A percentile compares a stretch with the other conserved stretches of the same genome.
Conservation (phyloP, 352 stramenopile genomes). For the Phytophthora rubi region DNA sequence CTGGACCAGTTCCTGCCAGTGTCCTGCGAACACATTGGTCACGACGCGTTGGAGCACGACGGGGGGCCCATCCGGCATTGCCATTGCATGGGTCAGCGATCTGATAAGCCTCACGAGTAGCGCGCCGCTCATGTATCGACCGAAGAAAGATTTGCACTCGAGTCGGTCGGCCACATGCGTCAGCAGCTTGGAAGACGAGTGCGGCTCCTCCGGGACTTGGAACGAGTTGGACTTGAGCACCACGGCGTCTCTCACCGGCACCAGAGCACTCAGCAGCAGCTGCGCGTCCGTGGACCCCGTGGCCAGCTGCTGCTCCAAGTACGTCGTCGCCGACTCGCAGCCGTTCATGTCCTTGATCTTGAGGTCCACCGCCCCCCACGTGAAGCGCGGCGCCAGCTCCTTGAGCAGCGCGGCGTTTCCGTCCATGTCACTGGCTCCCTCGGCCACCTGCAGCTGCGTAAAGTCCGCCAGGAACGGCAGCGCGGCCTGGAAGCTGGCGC, state of each 20-base stretch:
- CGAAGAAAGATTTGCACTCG: constrained; percentile 71
- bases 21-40: constrained; percentile 62
- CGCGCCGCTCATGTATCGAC: constrained; percentile 59
- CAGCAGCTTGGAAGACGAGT: constrained; percentile 68
- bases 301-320: constrained; percentile 73
- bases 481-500: constrained; percentile 44
- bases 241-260: constrained; percentile 60
- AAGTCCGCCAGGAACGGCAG: constrained; percentile 63
- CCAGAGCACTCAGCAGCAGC: constrained; percentile 49
- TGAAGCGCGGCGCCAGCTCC: constrained; percentile 61
- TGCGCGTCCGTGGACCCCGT: constrained; percentile 54
- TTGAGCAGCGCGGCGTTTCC: constrained; percentile 53
- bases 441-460: constrained; percentile 52
- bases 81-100: constrained; percentile 54
- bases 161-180: constrained; percentile 56
- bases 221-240: constrained; percentile 69
- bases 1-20: constrained; percentile 70
- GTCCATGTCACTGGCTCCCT: constrained; percentile 22
- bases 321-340: constrained; percentile 61
- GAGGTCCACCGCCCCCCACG: constrained; percentile 75
- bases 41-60: constrained; percentile 70
- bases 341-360: constrained; percentile 85
- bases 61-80: constrained; percentile 30
- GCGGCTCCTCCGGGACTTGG: constrained; percentile 37
- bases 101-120: constrained; percentile 59